Evolutionary conservation across 2,329 filamentous ascomycete species (phyloP).

Genomic region (Didymella keratinophila): DNA sequence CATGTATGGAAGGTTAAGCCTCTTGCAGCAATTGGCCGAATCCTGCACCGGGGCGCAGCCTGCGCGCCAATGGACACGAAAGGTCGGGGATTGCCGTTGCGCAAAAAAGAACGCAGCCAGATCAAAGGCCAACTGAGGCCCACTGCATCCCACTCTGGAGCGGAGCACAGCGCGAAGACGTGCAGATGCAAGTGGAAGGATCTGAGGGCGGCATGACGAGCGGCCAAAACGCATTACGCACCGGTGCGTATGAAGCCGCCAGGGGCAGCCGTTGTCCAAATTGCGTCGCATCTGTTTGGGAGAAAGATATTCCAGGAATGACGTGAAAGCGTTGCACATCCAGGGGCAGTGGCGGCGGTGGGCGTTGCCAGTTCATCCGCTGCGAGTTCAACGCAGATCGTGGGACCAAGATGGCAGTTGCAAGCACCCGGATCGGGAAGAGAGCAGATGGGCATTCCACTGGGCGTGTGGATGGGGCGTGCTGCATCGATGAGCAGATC

Average conservation of each 20-base stretch:
- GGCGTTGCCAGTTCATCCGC: too few species aligned
- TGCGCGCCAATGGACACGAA: constrained; percentile 15
- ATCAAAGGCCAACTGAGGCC: constrained; percentile 17
- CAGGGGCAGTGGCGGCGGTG: constrained; percentile 5
- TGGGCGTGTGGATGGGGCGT: neutral
- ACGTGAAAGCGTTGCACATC: constrained; percentile 5
- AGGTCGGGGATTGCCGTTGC: constrained; percentile 15
- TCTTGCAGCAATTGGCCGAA: constrained; percentile 22
- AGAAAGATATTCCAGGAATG: constrained; percentile 13
- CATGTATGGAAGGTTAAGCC: constrained; percentile 19
- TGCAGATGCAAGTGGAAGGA: constrained; percentile 28
- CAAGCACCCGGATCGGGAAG: constrained; percentile 8
- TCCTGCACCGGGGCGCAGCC: constrained; percentile 13
- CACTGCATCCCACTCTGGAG: constrained; percentile 16
- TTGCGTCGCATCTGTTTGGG: constrained; percentile 17
- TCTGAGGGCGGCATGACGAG: constrained; percentile 30
- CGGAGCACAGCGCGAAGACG: constrained; percentile 19
- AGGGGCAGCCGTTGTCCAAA: constrained; percentile 8
- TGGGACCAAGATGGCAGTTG: constrained; percentile 13
- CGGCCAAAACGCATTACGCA: constrained; percentile 24
- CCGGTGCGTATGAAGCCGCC: constrained; percentile 14
- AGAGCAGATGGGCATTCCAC: constrained; percentile 14
- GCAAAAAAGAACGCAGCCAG: constrained; percentile 18
- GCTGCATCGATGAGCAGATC: constrained; percentile 5
- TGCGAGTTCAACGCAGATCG: constrained; percentile 7